Evolutionary conservation across 1,284 basidiomycete species (phyloP), one percentile per base, ranked within the genome.

Genomic region (Pascua guehoae): DNA sequence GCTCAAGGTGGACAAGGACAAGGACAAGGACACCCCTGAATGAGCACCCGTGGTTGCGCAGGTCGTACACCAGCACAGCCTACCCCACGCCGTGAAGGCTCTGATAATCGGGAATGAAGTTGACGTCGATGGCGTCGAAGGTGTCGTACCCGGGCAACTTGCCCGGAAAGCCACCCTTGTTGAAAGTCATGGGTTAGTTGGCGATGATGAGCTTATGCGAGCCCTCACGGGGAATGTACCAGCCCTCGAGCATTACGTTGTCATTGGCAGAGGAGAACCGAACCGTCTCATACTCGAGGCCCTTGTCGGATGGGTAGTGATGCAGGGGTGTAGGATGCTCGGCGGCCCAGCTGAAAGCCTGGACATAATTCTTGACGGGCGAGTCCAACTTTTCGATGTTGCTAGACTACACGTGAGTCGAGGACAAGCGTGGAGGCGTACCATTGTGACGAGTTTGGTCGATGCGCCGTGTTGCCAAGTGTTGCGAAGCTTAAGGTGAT

Each of bases 141-240:
- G 9, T 3, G 42, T 45, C 47, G 14, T 14, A 54, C 14, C 42
- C 53, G 9, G 40, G 40, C 16, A 16, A 42, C 24, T 16, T 45
- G 47, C 53, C 47, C 1, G 54, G 54, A 16, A 41, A 47, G 18
- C 48, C 54, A 2, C 54, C 54, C 54, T 55, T 55, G 54, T 55
- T 55, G 39, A 46, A 55, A n/a, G 48, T 50, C 54, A 55, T 55
- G 2, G 54, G 54, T 39, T 55, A 49, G 43, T 55, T 54, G 42
- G 24, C 44, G 54, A 55, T n/a, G 48, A 55, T 41, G 32, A 55
- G 38, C 36, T 32, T 49, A 9, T 41, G 50, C 24, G 38, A 12
- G 18, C 43, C 43, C 16, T 44, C 24, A 42, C 53, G 40, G 8
- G 54, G 54, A 12, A 55, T 55, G 38, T 41, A 55, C 54, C 54